Evolutionary conservation across 1,284 basidiomycete genomes (phyloP).

Genomic region (Ustanciosporium gigantosporum): DNA sequence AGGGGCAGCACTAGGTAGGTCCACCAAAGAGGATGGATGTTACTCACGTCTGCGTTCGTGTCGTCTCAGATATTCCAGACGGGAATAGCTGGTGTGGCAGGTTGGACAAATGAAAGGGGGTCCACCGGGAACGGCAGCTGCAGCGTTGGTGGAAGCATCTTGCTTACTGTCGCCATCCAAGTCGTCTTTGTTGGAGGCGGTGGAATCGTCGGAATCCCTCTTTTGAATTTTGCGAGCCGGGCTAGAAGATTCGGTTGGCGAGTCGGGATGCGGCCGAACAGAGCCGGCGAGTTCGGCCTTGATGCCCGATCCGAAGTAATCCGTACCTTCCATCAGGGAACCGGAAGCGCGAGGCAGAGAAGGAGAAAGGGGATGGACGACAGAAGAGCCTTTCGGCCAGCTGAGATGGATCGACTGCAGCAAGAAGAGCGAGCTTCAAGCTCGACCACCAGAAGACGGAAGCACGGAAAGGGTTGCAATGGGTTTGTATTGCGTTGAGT

Average conservation of each 20-base stretch:
- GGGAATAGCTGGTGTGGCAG: constrained; percentile 58
- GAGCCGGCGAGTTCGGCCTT: constrained; percentile 17
- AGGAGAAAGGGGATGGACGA: background rate
- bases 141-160: constrained; percentile 13
- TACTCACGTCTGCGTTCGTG: constrained; percentile 56
- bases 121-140: constrained; percentile 34
- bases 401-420: too few relatives aligned
- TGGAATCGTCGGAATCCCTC: constrained; percentile 20
- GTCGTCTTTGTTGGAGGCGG: constrained; percentile 20
- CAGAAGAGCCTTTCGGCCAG: background rate
- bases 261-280: constrained; percentile 21
- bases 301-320: constrained; percentile 35
- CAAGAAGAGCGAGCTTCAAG: too few relatives aligned
- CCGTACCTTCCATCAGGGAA: too few relatives aligned
- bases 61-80: constrained; percentile 57
- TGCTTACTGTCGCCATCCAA: constrained; percentile 9
- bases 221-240: constrained; percentile 34
- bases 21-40: background rate
- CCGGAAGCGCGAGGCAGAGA: background rate
- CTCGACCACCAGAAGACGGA: too few relatives aligned
- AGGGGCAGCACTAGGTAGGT: background rate
- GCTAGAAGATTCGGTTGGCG: constrained; percentile 13
- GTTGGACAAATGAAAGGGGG: constrained; percentile 58
- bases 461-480: too few relatives aligned
- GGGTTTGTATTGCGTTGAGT: too few relatives aligned